These are phyloP conservation scores for Globisporangium canariense DNA, from an alignment of 352 stramenopile species.

Conservation along the genomic window DNA sequence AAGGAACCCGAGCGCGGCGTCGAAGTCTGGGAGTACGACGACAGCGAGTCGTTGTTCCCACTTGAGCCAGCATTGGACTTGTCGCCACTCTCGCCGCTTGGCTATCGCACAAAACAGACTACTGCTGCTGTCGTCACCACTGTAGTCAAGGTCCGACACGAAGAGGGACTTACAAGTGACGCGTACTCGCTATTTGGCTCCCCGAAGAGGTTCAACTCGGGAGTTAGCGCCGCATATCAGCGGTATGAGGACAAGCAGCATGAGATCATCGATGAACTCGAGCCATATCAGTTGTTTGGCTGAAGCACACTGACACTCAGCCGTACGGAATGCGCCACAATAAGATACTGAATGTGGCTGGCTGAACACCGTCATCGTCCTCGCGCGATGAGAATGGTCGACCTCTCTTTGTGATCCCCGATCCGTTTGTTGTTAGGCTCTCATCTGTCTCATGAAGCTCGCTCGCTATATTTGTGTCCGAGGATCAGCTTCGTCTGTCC, in stretches of 20 bases:
- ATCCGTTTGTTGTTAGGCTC: background rate
- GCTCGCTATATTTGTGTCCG: background rate
- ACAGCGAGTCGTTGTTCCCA: background rate
- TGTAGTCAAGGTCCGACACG: background rate
- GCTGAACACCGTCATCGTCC: background rate
- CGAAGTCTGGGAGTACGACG: constrained; percentile 6
- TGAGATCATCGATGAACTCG: background rate
- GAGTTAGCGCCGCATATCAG: background rate
- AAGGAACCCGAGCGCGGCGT: constrained; percentile 6
- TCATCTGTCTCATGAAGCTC: background rate
- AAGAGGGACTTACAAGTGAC: background rate
- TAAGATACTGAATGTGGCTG: background rate
- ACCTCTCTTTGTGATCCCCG: background rate
- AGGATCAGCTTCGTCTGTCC: background rate
- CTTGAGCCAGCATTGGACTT: background rate
- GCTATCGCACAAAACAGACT: background rate
- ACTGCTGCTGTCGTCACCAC: background rate
- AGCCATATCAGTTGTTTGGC: background rate
- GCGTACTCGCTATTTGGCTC: constrained; percentile 18
- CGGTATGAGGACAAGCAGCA: background rate
- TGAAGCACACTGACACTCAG: background rate
- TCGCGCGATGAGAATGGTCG: background rate
- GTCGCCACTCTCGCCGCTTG: background rate
- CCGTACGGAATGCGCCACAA: background rate
- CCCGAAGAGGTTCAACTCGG: background rate